These are phyloP conservation scores for Neonectria hederae DNA, from an alignment of 2,329 filamentous ascomycete genomes.

Conservation along the genomic window DNA sequence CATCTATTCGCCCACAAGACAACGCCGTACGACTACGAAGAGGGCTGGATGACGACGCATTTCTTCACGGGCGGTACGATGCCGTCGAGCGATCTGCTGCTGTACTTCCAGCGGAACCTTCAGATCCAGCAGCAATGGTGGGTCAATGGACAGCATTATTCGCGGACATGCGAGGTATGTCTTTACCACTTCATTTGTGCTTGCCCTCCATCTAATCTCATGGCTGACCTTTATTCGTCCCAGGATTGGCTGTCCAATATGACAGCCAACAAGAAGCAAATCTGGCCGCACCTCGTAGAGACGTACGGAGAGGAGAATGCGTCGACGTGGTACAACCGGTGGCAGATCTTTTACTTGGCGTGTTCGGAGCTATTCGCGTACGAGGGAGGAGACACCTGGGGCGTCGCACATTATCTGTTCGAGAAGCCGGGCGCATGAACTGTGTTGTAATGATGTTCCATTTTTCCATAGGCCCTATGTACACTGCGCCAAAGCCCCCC, in stretches of 20 bases:
- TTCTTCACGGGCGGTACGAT: conserved; percentile 81
- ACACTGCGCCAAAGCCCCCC: conserved; percentile 25
- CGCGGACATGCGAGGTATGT: conserved; percentile 72
- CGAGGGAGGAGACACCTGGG: conserved; percentile 73
- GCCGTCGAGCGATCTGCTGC: conserved; percentile 72
- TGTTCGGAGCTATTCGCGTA: conserved; percentile 76
- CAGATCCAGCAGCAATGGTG: conserved; percentile 73
- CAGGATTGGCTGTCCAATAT: conserved; percentile 71
- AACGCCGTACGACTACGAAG: conserved; percentile 75
- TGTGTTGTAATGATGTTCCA: background rate
- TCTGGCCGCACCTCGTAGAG: conserved; percentile 71
- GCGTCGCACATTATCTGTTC: conserved; percentile 73
- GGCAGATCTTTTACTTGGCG: conserved; percentile 78
- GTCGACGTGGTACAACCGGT: conserved; percentile 72
- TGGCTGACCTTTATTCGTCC: background rate
- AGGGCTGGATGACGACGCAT: conserved; percentile 78
- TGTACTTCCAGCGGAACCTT: conserved; percentile 73
- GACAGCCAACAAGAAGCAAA: conserved; percentile 64
- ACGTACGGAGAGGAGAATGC: conserved; percentile 71
- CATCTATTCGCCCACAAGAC: conserved; percentile 73
- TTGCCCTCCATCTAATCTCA: background rate
- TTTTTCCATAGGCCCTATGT: conserved; percentile 30
- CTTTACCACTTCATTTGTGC: background rate
- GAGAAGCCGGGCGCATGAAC: conserved; percentile 58
- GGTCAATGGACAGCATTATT: conserved; percentile 75